phyloP scores from a whole-genome alignment of 352 stramenopile species.

The Phytophthora pluvialis region DNA sequence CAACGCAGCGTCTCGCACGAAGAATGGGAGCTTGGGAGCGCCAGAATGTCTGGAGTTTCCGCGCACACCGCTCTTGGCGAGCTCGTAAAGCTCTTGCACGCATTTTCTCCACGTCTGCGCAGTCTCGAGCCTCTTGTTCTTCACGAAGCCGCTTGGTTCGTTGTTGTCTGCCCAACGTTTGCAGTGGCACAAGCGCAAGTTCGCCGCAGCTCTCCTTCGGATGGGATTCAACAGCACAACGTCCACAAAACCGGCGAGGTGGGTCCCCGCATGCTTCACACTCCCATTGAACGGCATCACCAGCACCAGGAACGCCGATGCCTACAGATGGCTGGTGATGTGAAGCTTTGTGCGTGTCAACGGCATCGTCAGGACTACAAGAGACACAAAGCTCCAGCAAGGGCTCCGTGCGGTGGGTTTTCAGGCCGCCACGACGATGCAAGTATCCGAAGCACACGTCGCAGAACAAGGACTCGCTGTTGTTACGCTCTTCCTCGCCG shows the following conservation, averaged over 20 bases:
- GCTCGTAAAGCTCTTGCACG: conserved; percentile 28
- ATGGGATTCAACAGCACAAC: conserved; percentile 48
- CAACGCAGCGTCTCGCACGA: conserved; percentile 34
- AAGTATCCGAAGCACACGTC: conserved; percentile 71
- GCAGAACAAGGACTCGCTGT: conserved; percentile 55
- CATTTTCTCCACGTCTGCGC: conserved; percentile 55
- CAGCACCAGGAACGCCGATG: conserved; percentile 1
- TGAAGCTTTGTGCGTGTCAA: conserved; percentile 6
- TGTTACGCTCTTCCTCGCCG: conserved; percentile 3
- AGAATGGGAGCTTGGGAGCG: conserved; percentile 40
- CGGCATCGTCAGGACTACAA: conserved; percentile 36
- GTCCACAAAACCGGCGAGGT: conserved; percentile 47
- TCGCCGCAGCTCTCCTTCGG: conserved; percentile 55
- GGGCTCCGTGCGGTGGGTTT: conserved; percentile 43
- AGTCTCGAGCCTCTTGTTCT: conserved; percentile 53
- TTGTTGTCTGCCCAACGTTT: conserved; percentile 51
- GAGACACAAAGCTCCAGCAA: conserved; percentile 57
- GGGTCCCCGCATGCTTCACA: conserved; percentile 38
- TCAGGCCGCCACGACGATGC: conserved; percentile 53
- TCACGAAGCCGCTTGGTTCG: conserved; percentile 39
- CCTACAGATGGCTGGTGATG: background rate
- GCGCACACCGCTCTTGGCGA: conserved; percentile 35
- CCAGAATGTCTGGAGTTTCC: conserved; percentile 69
- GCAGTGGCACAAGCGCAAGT: conserved; percentile 36
- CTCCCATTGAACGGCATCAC: conserved; percentile 55